Evolutionary conservation across 108 stramenopile genomes (phyloP).

Genomic region (Cyclotella cryptica): DNA sequence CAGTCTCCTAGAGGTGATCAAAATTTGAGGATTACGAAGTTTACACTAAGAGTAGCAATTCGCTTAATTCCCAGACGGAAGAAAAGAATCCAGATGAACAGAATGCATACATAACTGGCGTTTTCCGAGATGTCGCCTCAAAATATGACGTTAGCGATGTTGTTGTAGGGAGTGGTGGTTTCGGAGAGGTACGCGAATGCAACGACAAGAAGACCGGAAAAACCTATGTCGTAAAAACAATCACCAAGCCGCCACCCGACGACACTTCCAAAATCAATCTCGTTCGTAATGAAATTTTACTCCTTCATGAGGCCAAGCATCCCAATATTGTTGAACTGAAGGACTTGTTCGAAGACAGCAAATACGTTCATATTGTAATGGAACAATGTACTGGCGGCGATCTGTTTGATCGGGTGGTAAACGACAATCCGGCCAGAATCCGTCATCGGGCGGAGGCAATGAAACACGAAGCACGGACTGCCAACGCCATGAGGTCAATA

Average conservation of each 20-base stretch:
- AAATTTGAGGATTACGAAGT: background rate
- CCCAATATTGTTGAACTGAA: slow-evolving; percentile 74
- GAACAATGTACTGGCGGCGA: slow-evolving; percentile 60
- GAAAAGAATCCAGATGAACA: slow-evolving; percentile 28
- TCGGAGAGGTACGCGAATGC: slow-evolving; percentile 46
- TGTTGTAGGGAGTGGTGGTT: slow-evolving; percentile 44
- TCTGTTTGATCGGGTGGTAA: slow-evolving; percentile 46
- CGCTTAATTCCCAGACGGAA: background rate
- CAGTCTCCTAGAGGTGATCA: slow-evolving; percentile 18
- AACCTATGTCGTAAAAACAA: slow-evolving; percentile 40
- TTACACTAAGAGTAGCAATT: background rate
- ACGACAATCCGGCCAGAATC: slow-evolving; percentile 31
- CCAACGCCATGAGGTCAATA: slow-evolving; percentile 38
- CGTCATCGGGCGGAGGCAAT: slow-evolving; percentile 21
- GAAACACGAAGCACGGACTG: slow-evolving; percentile 40
- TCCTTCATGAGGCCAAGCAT: slow-evolving; percentile 56
- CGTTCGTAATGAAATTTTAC: slow-evolving; percentile 46
- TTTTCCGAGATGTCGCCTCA: slow-evolving; percentile 30
- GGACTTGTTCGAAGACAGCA: slow-evolving; percentile 65
- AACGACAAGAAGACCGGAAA: slow-evolving; percentile 29
- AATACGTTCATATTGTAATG: slow-evolving; percentile 71
- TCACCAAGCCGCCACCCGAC: slow-evolving; percentile 28
- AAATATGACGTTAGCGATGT: slow-evolving; percentile 45
- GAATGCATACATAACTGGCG: slow-evolving; percentile 42
- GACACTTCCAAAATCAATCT: slow-evolving; percentile 42